Conservation (phyloP, 306 rosid genomes). For the Corylus americana region DNA sequence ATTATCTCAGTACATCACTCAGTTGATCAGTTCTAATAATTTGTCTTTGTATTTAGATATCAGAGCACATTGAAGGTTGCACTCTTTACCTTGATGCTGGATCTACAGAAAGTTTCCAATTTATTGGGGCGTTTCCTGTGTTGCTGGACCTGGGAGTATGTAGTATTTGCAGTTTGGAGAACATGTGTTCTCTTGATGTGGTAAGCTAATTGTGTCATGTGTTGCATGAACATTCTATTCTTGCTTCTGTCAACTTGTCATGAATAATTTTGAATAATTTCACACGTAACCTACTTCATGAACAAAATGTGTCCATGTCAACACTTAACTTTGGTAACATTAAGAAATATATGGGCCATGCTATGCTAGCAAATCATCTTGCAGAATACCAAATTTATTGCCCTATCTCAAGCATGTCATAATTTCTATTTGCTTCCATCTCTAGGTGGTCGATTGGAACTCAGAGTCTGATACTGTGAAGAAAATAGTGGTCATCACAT, state of each 20-base stretch:
- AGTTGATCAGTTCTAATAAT: neutral
- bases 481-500: conserved; percentile 69
- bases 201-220: conserved; percentile 38
- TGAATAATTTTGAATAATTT: neutral
- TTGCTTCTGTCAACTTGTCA: neutral
- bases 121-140: conserved; percentile 65
- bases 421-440: conserved; percentile 22
- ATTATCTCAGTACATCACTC: neutral
- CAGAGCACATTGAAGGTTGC: conserved; percentile 75
- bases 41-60: conserved; percentile 42
- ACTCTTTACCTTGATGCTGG: conserved; percentile 86
- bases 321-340: neutral
- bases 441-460: conserved; percentile 80
- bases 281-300: too few relatives aligned
- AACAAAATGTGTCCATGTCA: too few relatives aligned
- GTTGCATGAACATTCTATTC: neutral
- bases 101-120: conserved; percentile 76
- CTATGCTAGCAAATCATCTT: neutral
- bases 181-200: conserved; percentile 52
- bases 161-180: conserved; percentile 78
- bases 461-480: conserved; percentile 44
- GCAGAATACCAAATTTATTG: neutral
- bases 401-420: conserved; percentile 2
- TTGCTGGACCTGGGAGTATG: conserved; percentile 73
- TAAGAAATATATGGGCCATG: neutral